Percentiles rank a stretch among this genome's conserved stretches.
These are phyloP conservation scores for Suillus alpinus DNA, from an alignment of 768 basidiomycete genomes.

Conservation along the genomic window DNA sequence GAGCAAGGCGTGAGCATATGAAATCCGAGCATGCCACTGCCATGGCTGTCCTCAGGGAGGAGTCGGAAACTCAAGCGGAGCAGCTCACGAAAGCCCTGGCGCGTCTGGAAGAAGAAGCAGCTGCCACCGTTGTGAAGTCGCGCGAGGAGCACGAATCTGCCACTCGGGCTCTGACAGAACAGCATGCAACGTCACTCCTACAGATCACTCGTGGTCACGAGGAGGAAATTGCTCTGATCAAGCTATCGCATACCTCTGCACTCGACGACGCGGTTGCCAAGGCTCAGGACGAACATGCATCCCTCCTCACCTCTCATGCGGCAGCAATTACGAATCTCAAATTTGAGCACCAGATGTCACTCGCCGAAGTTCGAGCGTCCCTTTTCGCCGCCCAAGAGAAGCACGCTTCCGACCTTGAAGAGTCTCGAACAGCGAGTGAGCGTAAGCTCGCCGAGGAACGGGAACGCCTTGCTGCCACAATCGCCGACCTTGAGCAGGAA, in stretches of 20 bases:
- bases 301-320: slow-evolving; percentile 40
- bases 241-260: slow-evolving; percentile 43
- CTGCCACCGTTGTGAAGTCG: slow-evolving; percentile 33
- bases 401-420: slow-evolving; percentile 37
- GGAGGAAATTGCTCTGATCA: slow-evolving; percentile 49
- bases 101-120: slow-evolving; percentile 49
- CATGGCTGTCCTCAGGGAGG: slow-evolving; percentile 27
- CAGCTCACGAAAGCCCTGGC: slow-evolving; percentile 55
- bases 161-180: slow-evolving; percentile 46
- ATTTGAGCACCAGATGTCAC: slow-evolving; percentile 46
- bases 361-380: slow-evolving; percentile 39
- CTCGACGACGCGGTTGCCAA: slow-evolving; percentile 30
- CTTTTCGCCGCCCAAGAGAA: slow-evolving; percentile 37
- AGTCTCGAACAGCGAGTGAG: slow-evolving; percentile 31
- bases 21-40: slow-evolving; percentile 35
- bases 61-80: slow-evolving; percentile 49
- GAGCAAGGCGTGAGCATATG: slow-evolving; percentile 30
- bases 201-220: slow-evolving; percentile 57
- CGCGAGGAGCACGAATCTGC: slow-evolving; percentile 49
- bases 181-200: slow-evolving; percentile 52
- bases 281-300: slow-evolving; percentile 35
- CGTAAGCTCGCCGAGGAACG: slow-evolving; percentile 44
- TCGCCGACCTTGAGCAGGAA: slow-evolving; percentile 50
- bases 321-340: slow-evolving; percentile 39
- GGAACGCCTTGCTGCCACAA: slow-evolving; percentile 37